Base-by-base conservation (phyloP, 305 asterid species). In the Fraxinus baroniana region DNA sequence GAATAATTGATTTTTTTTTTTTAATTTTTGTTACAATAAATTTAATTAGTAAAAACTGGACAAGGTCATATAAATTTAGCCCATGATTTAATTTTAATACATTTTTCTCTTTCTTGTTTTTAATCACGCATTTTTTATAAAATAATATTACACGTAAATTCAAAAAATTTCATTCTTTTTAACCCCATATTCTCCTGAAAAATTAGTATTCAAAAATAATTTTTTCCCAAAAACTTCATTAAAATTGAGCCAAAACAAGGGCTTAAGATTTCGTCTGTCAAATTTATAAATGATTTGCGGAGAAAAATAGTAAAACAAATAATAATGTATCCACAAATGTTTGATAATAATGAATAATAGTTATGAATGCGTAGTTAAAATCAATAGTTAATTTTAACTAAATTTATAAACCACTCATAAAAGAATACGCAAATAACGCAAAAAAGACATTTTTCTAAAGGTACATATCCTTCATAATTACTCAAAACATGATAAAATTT, bases 41-140 rank as follows among this genome's bases (percentile, higher is more conserved):
- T 30, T 78, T 49, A 49, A 49, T 46, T 64, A 46, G 77, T 75
- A 41, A 82, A 46, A 36, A 44, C 18, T 57, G 28, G 79, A 39
- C 24, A 37, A 7, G 12, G n/a, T 12, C 55, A 44, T 10, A 12
- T 37, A 37, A 37, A 37, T 37, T 37, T 37, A 37, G 44, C 44
- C 44, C 44, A 37, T 1, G 44, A 37, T 37, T 37, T 37, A 37
- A 37, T 37, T 37, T 37, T 37, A 36, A 37, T 37, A 37, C 44
- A 37, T 37, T 37, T 37, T 37, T 37, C 12, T 37, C 44, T 37
- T 37, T 37, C 44, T 37, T 37, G 44, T 36, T 36, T 37, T 37
- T 37, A 37, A 37, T 37, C 10, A 7, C 10, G 2, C 2, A 9
- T 41, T 41, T 41, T 41, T 41, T 41, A 41, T 41, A 41, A 41